Evolutionary conservation across 164 flowering plant genomes (phyloP).

Genomic region (Litsea cubeba): DNA sequence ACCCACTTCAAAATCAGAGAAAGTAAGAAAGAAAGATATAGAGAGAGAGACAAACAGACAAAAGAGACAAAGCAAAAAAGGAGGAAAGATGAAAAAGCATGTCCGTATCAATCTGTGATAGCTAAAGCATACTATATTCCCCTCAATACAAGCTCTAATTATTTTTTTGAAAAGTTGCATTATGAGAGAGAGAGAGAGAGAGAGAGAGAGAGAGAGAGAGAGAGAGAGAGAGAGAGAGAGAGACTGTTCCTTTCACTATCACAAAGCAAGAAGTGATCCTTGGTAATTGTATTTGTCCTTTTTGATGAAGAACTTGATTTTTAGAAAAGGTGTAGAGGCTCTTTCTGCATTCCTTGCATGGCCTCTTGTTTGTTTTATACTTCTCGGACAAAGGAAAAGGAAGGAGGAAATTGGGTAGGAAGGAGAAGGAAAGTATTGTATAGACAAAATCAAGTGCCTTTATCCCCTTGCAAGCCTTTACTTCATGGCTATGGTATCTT

Average conservation of each 20-base stretch:
- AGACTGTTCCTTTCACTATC: conserved; percentile 7
- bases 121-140: conserved; percentile 41
- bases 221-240: conserved; percentile 7
- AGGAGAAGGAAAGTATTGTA: background rate
- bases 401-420: background rate
- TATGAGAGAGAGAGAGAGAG: conserved; percentile 7
- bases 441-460: background rate
- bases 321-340: background rate
- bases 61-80: conserved; percentile 43
- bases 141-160: too few relatives aligned
- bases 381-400: conserved; percentile 8
- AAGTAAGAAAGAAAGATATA: conserved; percentile 13
- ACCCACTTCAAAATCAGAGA: conserved; percentile 44
- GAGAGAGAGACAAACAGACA: conserved; percentile 39
- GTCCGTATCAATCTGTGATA: conserved; percentile 36
- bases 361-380: conserved; percentile 13
- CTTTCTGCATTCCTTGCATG: conserved; percentile 13
- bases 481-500: too few relatives aligned
- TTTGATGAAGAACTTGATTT: conserved; percentile 10
- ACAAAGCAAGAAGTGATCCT: conserved; percentile 4
- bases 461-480: too few relatives aligned
- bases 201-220: too few relatives aligned
- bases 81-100: conserved; percentile 23
- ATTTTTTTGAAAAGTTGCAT: background rate
- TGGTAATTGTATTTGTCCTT: conserved; percentile 15